Evolutionary conservation across 2,329 filamentous ascomycete genomes (phyloP).

Genomic region (Madurella fahalii): DNA sequence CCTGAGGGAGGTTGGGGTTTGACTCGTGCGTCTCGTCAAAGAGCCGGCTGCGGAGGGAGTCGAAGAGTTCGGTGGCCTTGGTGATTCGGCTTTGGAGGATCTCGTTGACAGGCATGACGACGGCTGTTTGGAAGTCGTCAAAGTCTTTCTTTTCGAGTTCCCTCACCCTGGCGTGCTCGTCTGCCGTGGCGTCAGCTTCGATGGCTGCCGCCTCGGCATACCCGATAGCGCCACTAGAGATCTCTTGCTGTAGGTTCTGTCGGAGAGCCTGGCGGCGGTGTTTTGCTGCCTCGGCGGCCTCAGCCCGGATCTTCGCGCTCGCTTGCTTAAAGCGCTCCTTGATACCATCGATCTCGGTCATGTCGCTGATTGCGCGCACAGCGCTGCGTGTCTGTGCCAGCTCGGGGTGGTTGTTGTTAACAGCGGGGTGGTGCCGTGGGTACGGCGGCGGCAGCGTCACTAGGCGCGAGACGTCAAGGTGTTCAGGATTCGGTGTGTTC

Average conservation of each 20-base stretch:
- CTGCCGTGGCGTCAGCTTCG: slow-evolving; percentile 67
- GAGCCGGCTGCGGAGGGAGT: slow-evolving; percentile 67
- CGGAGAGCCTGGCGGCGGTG: slow-evolving; percentile 62
- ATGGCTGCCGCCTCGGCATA: slow-evolving; percentile 80
- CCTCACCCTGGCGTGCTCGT: slow-evolving; percentile 67
- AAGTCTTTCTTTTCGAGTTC: slow-evolving; percentile 76
- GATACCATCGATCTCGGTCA: slow-evolving; percentile 66
- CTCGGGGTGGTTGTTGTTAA: slow-evolving; percentile 93
- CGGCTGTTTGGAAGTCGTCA: slow-evolving; percentile 75
- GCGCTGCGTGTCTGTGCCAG: slow-evolving; percentile 71
- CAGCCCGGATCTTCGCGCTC: slow-evolving; percentile 56
- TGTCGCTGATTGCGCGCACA: slow-evolving; percentile 69
- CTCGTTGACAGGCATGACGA: slow-evolving; percentile 80
- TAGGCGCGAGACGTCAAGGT: slow-evolving; percentile 83
- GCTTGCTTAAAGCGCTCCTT: slow-evolving; percentile 58
- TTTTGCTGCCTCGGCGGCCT: slow-evolving; percentile 46
- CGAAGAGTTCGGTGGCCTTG: slow-evolving; percentile 71
- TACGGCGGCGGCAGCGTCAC: slow-evolving; percentile 92
- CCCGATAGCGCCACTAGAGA: slow-evolving; percentile 71
- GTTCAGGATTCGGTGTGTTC: slow-evolving; percentile 46
- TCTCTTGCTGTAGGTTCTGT: slow-evolving; percentile 71
- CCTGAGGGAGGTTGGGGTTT: slow-evolving; percentile 79
- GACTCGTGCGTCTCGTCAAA: slow-evolving; percentile 65
- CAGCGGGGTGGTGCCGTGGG: slow-evolving; percentile 88
- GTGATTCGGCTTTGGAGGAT: slow-evolving; percentile 72